Conservation (phyloP, 805 yeast species). For the Torulaspora franciscae region DNA sequence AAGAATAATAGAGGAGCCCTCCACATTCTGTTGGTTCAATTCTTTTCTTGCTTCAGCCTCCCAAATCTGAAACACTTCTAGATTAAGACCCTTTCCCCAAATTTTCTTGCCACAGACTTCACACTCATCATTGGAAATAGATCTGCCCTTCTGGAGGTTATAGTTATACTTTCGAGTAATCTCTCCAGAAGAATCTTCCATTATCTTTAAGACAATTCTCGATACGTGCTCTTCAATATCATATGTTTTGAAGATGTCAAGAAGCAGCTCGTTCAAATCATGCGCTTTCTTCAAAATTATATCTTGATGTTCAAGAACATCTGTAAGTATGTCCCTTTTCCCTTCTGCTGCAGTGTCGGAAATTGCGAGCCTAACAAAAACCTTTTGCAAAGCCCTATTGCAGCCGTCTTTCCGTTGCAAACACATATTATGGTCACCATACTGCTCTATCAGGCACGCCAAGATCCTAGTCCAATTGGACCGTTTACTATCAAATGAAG, state of each 20-base stretch:
- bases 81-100: constrained; percentile 61
- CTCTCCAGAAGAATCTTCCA: constrained; percentile 52
- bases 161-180: constrained; percentile 42
- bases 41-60: constrained; percentile 38
- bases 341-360: constrained; percentile 17
- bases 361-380: constrained; percentile 23
- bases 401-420: constrained; percentile 9
- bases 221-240: constrained; percentile 58
- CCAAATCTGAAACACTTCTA: constrained; percentile 53
- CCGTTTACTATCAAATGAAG: constrained; percentile 8
- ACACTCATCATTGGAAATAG: constrained; percentile 52
- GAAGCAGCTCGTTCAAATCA: constrained; percentile 54
- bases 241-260: constrained; percentile 60
- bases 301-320: constrained; percentile 48
- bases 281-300: constrained; percentile 48
- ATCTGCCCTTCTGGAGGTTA: constrained; percentile 58
- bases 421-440: constrained; percentile 5
- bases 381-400: constrained; percentile 18
- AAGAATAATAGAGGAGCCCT: constrained; percentile 12
- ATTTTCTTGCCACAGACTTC: constrained; percentile 69
- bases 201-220: constrained; percentile 45
- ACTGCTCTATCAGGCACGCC: constrained; percentile 20
- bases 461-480: constrained; percentile 26
- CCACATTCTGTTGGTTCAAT: not conserved
- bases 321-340: constrained; percentile 44